These are phyloP conservation scores for Aspergillus sp. DNA, from an alignment of 2,329 filamentous ascomycete species.

Conservation along the genomic window DNA sequence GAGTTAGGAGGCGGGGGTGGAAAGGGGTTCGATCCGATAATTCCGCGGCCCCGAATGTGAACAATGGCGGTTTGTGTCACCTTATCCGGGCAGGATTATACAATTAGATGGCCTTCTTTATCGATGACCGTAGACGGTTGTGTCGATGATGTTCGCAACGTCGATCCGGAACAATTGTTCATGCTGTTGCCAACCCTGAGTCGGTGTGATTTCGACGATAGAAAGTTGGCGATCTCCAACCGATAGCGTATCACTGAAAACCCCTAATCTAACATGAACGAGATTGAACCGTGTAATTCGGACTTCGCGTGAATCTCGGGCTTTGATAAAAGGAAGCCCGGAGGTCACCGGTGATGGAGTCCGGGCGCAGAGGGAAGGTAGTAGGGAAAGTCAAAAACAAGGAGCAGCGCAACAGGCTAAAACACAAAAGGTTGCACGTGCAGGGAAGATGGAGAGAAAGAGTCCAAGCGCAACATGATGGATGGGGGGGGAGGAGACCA, in stretches of 20 bases:
- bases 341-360: background rate
- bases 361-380: background rate
- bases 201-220: background rate
- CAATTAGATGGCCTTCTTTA: background rate
- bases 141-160: background rate
- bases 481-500: background rate
- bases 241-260: background rate
- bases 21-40: background rate
- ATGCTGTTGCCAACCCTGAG: conserved; percentile 15
- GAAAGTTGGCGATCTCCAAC: background rate
- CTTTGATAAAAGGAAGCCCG: background rate
- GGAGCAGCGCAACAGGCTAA: background rate
- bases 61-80: background rate
- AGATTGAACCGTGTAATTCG: background rate
- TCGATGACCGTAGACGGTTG: background rate
- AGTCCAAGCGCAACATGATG: conserved; percentile 14
- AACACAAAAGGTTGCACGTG: conserved; percentile 13
- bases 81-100: background rate
- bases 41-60: background rate
- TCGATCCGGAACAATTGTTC: conserved; percentile 11
- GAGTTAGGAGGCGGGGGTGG: conserved; percentile 1
- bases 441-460: conserved; percentile 1
- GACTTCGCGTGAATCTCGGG: background rate
- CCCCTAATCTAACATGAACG: background rate
- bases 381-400: background rate